Conservation (phyloP, 1,284 basidiomycete species). For the Phellinidium pouzarii region DNA sequence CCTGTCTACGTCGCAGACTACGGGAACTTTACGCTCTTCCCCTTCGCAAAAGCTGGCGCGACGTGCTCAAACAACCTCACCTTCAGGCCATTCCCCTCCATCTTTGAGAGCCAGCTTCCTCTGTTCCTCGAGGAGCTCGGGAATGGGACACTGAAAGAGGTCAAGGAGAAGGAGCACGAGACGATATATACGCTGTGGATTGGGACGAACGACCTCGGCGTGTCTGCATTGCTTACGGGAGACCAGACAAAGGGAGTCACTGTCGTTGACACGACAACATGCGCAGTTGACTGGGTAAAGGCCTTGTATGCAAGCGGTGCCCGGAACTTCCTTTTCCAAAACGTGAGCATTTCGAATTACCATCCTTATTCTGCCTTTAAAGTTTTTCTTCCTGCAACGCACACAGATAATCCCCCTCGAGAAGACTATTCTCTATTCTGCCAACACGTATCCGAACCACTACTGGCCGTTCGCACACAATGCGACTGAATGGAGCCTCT, state of each 20-base stretch:
- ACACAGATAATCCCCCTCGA: constrained; percentile 31
- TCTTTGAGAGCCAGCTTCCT: constrained; percentile 36
- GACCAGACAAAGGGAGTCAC: constrained; percentile 31
- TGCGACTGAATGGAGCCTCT: constrained; percentile 34
- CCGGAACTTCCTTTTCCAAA: constrained; percentile 42
- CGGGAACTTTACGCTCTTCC: constrained; percentile 33
- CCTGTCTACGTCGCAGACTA: constrained; percentile 37
- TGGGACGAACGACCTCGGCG: constrained; percentile 42
- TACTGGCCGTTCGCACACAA: constrained; percentile 33
- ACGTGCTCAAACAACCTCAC: constrained; percentile 40
- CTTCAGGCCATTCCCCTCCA: constrained; percentile 30
- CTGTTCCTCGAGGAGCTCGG: constrained; percentile 28
- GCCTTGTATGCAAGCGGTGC: constrained; percentile 36
- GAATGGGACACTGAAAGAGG: constrained; percentile 23
- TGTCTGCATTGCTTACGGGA: constrained; percentile 33
- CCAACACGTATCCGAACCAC: constrained; percentile 30
- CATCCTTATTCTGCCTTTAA: background rate
- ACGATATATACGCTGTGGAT: constrained; percentile 47
- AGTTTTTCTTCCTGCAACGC: background rate
- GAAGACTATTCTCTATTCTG: constrained; percentile 29
- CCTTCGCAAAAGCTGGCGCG: constrained; percentile 38
- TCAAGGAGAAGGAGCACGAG: constrained; percentile 25
- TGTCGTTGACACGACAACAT: constrained; percentile 35
- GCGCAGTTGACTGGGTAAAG: constrained; percentile 37
- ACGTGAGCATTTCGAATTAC: constrained; percentile 27